Percentiles rank a stretch among this genome's conserved stretches.
Conservation (phyloP, 768 basidiomycete genomes). For the Favolaschia claudopus region DNA sequence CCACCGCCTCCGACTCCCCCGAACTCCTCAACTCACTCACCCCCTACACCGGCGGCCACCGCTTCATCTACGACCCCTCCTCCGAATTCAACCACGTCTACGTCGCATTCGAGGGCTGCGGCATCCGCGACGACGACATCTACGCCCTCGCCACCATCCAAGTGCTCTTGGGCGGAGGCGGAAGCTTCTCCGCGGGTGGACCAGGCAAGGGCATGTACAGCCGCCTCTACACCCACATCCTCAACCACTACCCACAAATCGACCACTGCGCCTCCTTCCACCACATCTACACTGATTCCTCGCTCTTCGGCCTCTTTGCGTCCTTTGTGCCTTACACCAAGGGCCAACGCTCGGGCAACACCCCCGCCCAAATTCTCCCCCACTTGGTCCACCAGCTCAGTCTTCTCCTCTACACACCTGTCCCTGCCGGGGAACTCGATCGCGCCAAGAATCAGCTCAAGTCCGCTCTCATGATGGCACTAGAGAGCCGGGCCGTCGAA, state of each 20-base stretch:
- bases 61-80: constrained; percentile 64
- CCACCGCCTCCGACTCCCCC: constrained; percentile 25
- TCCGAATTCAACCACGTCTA: constrained; percentile 93
- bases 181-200: constrained; percentile 97
- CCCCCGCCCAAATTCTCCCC: constrained; percentile 74
- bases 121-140: constrained; percentile 91
- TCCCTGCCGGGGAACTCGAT: constrained; percentile 73
- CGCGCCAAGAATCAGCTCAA: constrained; percentile 97
- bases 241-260: constrained; percentile 92
- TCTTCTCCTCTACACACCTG: constrained; percentile 72
- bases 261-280: constrained; percentile 98
- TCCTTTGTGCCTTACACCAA: constrained; percentile 76
- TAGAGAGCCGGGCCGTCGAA: constrained; percentile 85
- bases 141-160: constrained; percentile 95
- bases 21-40: constrained; percentile 44
- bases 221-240: constrained; percentile 92
- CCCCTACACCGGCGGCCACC: constrained; percentile 87
- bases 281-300: constrained; percentile 95
- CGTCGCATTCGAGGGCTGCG: constrained; percentile 89
- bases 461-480: constrained; percentile 91
- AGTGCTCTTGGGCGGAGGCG: constrained; percentile 93
- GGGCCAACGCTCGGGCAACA: constrained; percentile 66
- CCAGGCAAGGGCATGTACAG: constrained; percentile 99
- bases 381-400: constrained; percentile 91
- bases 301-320: constrained; percentile 91